phyloP scores from a whole-genome alignment of 352 stramenopile genomes.

The Globisporangium irregulare region DNA sequence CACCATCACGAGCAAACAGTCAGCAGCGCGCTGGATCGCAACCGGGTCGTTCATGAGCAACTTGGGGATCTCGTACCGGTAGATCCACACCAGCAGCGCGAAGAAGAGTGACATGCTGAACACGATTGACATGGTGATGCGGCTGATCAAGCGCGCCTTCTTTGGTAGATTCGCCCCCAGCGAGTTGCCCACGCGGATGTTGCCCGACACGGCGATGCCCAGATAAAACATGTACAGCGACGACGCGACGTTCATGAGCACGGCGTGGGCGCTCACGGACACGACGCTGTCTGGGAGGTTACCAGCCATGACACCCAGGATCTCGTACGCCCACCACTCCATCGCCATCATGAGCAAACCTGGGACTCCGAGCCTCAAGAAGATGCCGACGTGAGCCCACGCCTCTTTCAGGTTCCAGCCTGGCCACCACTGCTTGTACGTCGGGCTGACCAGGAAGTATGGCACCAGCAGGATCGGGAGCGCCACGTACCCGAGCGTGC shows the following conservation, averaged over 20 bases:
- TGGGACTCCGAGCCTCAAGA: constrained; percentile 59
- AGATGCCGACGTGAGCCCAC: constrained; percentile 42
- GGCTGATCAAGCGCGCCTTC: constrained; percentile 45
- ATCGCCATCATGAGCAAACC: constrained; percentile 64
- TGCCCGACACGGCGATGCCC: constrained; percentile 56
- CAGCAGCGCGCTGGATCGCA: constrained; percentile 36
- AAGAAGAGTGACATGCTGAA: constrained; percentile 31
- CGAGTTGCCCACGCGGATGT: constrained; percentile 73
- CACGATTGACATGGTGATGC: constrained; percentile 34
- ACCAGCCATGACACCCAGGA: constrained; percentile 68
- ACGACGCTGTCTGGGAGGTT: constrained; percentile 58
- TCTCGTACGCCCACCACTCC: constrained; percentile 79
- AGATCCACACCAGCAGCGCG: constrained; percentile 31
- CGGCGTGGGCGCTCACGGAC: constrained; percentile 61
- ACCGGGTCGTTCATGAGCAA: constrained; percentile 39
- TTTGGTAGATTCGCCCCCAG: constrained; percentile 60
- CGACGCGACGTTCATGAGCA: constrained; percentile 68
- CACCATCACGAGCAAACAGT: constrained; percentile 53
- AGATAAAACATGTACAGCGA: constrained; percentile 79
- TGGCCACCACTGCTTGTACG: constrained; percentile 52
- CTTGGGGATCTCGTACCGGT: constrained; percentile 38
- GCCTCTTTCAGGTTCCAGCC: constrained; percentile 63
- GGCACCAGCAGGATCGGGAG: constrained; percentile 47
- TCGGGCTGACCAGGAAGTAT: constrained; percentile 41
- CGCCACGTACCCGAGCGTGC: constrained; percentile 48